Base-by-base conservation (phyloP, 2,329 filamentous ascomycete genomes). In the Cladosporium sphaerospermum region DNA sequence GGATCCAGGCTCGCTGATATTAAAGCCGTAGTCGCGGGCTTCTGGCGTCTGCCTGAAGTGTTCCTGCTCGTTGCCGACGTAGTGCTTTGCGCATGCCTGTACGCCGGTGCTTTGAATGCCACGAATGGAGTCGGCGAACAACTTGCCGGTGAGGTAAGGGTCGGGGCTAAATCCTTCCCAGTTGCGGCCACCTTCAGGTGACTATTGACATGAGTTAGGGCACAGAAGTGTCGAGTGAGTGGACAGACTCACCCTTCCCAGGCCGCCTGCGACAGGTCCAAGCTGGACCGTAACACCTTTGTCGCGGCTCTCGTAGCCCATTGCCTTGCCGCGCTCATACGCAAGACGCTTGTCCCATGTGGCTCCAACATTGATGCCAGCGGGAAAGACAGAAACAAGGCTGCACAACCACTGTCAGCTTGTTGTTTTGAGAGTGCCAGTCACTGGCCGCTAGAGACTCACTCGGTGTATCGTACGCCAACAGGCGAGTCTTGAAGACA, bases 401-500 rank as follows among this genome's bases (percentile, higher is more conserved):
- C 0, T 85, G 28, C 95, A 77, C 11, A 73, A 69, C 54, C 85
- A 81, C n/a, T 11, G 69, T 91, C 86, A 44, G 78, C 85, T 96
- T 0, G 89, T 88, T n/a, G 89, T 87, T 10, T 86, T 91, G 31
- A 87, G 80, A 5, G 87, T 80, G 5, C 87, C 16, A 32, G 4
- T 8, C 41, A 11, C 10, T 9, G 10, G 16, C 19, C 8, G 5
- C 16, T 9, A 32, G 9, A 32, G 14, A 14, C 48, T 37, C 66
- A 68, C 33, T 95, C 89, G 58, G 81, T 79, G 54, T 84, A 79
- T 51, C 90, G 86, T 53, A 96, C 75, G 56, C 90, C 91, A 1
- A 93, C 75, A 4, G 90, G 90, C 2, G 86, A 85, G 66, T 96
- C 91, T 64, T 96, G 89, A 75, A 93, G 74, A 68, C 91, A 96